Conservation (phyloP, 805 yeast species). For the Yarrowia phangngaensis region DNA sequence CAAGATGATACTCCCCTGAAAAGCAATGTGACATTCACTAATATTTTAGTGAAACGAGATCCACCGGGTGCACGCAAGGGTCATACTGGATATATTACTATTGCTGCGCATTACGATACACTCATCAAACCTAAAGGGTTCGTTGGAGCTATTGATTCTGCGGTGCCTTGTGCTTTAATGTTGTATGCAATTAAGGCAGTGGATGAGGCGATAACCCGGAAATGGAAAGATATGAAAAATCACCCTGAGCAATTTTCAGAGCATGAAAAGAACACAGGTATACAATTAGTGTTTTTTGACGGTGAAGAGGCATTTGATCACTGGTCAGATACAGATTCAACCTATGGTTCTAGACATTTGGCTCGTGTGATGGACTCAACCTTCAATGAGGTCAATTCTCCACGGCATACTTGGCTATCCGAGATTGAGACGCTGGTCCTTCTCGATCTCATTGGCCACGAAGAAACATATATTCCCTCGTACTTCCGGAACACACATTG, state of each 20-base stretch:
- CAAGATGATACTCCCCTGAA: conserved; percentile 42
- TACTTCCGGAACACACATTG: conserved; percentile 45
- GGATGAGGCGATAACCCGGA: conserved; percentile 31
- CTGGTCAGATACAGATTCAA: conserved; percentile 53
- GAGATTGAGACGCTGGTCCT: conserved; percentile 48
- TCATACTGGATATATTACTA: conserved; percentile 33
- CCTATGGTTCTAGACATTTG: conserved; percentile 54
- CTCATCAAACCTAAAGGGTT: conserved; percentile 51
- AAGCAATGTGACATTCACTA: conserved; percentile 38
- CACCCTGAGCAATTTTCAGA: conserved; percentile 29
- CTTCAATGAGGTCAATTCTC: conserved; percentile 29
- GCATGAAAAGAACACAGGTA: conserved; percentile 35
- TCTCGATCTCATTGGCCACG: conserved; percentile 50
- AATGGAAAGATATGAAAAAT: conserved; percentile 30
- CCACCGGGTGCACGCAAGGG: conserved; percentile 31
- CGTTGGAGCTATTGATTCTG: conserved; percentile 58
- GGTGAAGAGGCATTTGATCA: conserved; percentile 58
- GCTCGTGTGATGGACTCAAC: conserved; percentile 43
- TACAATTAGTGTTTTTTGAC: conserved; percentile 53
- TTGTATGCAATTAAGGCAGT: conserved; percentile 44
- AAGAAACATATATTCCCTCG: conserved; percentile 41
- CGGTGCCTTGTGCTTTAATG: conserved; percentile 54
- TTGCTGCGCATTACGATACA: conserved; percentile 58
- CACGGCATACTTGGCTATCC: conserved; percentile 32
- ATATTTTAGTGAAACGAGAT: conserved; percentile 36